Conservation (phyloP, 1,139 yeast species). For the Taphrina confusa region DNA sequence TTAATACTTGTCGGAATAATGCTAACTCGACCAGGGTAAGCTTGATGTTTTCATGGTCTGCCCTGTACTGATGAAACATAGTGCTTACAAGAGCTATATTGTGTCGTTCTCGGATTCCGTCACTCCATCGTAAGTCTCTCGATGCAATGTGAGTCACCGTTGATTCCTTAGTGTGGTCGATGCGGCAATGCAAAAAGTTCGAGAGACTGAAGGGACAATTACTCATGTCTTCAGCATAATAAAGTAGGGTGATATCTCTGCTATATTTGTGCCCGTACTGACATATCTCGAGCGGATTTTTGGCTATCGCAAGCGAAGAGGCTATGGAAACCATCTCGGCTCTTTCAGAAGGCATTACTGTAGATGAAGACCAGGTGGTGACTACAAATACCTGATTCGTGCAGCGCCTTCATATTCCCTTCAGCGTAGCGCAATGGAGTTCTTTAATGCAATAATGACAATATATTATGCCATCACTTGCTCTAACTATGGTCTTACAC, state of each 20-base stretch:
- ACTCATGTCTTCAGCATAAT: constrained; percentile 27
- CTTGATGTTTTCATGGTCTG: too few relatives aligned
- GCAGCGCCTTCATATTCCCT: too few relatives aligned
- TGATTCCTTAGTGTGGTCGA: constrained; percentile 3
- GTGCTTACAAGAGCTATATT: constrained; percentile 12
- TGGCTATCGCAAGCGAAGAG: constrained; percentile 19
- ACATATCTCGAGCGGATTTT: constrained; percentile 1
- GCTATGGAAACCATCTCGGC: constrained; percentile 3
- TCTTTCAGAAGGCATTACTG: constrained; percentile 2
- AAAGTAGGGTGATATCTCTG: neutral
- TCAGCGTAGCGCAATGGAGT: too few relatives aligned
- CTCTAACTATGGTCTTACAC: too few relatives aligned
- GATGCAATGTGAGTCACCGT: neutral
- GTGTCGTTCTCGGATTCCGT: constrained; percentile 10
- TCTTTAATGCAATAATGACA: too few relatives aligned
- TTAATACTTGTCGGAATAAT: too few relatives aligned
- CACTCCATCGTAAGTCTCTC: neutral
- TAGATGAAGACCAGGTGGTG: constrained; percentile 25
- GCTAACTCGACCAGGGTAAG: neutral
- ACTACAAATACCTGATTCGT: neutral
- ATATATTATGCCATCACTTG: too few relatives aligned
- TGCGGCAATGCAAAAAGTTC: constrained; percentile 6
- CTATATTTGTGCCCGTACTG: neutral
- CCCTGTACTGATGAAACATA: too few relatives aligned
- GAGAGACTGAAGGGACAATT: constrained; percentile 19